Conservation (phyloP, 768 basidiomycete species). For the Cubamyces lactineus region DNA sequence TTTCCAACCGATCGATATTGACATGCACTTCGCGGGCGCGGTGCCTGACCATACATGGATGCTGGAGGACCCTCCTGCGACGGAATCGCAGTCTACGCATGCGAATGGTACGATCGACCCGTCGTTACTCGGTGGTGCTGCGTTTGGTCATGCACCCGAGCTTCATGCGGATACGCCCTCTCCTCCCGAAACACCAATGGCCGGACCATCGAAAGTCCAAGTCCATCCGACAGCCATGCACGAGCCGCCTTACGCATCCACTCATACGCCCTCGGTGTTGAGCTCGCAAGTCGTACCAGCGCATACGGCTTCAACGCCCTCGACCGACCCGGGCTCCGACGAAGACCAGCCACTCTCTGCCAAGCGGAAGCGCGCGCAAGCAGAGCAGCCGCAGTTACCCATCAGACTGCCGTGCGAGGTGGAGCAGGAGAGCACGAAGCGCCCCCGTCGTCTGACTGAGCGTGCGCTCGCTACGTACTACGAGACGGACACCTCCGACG, state of each 20-base stretch:
- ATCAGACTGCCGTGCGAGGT: constrained; percentile 5
- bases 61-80: not conserved
- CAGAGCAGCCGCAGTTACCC: not conserved
- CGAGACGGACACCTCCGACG: constrained; percentile 2
- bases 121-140: constrained; percentile 14
- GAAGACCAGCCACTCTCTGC: not conserved
- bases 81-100: not conserved
- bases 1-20: not conserved
- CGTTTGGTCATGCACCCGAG: not conserved
- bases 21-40: not conserved
- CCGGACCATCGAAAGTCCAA: not conserved
- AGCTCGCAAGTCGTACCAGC: not conserved
- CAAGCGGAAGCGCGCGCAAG: not conserved
- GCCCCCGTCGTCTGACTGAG: constrained; percentile 12
- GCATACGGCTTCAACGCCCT: not conserved
- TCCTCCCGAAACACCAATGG: not conserved
- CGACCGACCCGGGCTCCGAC: not conserved
- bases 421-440: constrained; percentile 10
- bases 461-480: constrained; percentile 6
- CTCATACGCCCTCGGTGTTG: not conserved
- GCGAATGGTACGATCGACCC: constrained; percentile 21
- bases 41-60: not conserved
- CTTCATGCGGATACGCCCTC: not conserved
- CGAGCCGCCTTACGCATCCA: not conserved
- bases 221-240: not conserved